Base-by-base conservation (phyloP, 2,329 filamentous ascomycete species). In the Fusarium sp. region DNA sequence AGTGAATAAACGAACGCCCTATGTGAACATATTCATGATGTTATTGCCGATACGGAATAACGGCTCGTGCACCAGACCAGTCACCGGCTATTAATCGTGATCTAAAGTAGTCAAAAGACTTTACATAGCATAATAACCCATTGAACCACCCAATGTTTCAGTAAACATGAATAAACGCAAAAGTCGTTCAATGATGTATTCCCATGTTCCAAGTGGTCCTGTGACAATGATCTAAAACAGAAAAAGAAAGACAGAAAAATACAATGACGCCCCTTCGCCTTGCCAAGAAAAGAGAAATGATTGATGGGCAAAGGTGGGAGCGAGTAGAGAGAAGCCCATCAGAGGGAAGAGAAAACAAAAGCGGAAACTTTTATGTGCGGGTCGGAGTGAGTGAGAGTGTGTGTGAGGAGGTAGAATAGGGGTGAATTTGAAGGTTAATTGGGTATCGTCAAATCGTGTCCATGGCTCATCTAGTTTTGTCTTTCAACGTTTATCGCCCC, bases 191-290 rank as follows among this genome's bases (percentile, higher is more conserved):
- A 56, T 33, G 18, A 51, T 52, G 46, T 53, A 60, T 18, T 49
- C 33, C 40, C 49, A 53, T 62, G 52, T 55, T 55, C 46, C 44
- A 51, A 54, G 37, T 36, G 36, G 34, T 38, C 45, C 50, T 41
- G 40, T 34, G 46, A 61, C 33, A 49, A 60, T 56, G 53, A 23
- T 49, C 38, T 31, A 41, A 41, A 45, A 34, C 15, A 44, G 23
- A 40, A 15, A 36, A 31, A 33, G 15, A 31, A 45, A 57, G 67
- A 10, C 13, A 40, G 28, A 16, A 45, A 58, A 62, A 69, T 46
- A 59, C 23, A 57, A 61, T 49, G 72, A 73, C 72, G 57, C 71
- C 72, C 59, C 62, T 67, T 75, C 70, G 69, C 67, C 72, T 47
- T 52, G 68, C 67, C 52, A 46, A 66, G 58, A 58, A 63, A 62